A percentile compares a stretch with the other conserved stretches of the same genome.
These are phyloP conservation scores for Dactylellina drechsleri DNA, from an alignment of 2,329 filamentous ascomycete genomes.

Conservation along the genomic window DNA sequence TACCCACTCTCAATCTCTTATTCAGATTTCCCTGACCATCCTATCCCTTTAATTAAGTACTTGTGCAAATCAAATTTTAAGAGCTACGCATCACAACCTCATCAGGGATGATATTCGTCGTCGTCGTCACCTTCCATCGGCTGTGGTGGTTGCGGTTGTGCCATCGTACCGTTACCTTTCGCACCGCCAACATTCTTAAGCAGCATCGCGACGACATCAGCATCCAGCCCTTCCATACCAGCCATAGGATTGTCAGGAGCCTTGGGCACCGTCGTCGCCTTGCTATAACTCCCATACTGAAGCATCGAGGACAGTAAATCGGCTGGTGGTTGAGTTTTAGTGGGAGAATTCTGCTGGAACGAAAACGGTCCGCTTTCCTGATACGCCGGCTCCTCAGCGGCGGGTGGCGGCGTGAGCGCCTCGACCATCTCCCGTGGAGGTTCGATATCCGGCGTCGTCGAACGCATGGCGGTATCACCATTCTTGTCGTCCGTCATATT, in stretches of 20 bases:
- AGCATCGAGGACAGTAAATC: conserved; percentile 60
- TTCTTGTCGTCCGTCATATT: conserved; percentile 74
- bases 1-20: background rate
- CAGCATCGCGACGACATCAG: conserved; percentile 70
- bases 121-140: conserved; percentile 56
- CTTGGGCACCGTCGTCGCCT: conserved; percentile 64
- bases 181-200: conserved; percentile 62
- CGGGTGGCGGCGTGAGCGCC: conserved; percentile 82
- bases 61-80: background rate
- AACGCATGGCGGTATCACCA: conserved; percentile 61
- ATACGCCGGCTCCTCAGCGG: conserved; percentile 62
- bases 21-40: background rate
- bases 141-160: conserved; percentile 52
- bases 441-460: conserved; percentile 68
- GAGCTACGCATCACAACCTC: too few relatives aligned
- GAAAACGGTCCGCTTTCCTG: conserved; percentile 60
- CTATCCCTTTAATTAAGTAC: too few relatives aligned
- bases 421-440: conserved; percentile 78
- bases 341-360: conserved; percentile 61
- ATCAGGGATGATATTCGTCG: conserved; percentile 56
- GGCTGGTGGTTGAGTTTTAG: conserved; percentile 58
- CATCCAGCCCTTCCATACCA: conserved; percentile 67
- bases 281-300: conserved; percentile 62
- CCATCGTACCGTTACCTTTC: conserved; percentile 51
- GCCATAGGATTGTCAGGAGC: conserved; percentile 66